Conservation (phyloP, 345 rosid species). For the Microcos paniculata region DNA sequence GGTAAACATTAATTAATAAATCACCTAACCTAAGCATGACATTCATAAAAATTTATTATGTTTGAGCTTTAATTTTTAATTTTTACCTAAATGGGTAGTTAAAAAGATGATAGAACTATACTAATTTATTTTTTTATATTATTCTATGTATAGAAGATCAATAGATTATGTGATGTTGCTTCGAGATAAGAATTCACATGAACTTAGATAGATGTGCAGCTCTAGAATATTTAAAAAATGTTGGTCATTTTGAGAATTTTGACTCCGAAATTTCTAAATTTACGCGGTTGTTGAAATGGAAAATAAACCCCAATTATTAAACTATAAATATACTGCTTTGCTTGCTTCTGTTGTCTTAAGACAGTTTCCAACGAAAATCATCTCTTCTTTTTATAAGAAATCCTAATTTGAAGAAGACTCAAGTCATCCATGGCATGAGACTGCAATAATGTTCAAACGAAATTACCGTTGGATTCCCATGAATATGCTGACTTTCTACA, state of each 20-base stretch:
- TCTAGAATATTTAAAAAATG: not conserved
- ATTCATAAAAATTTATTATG: too few species aligned
- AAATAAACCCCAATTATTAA: not conserved
- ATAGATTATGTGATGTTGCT: not conserved
- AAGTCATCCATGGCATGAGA: not conserved
- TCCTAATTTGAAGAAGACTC: not conserved
- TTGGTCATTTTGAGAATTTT: not conserved
- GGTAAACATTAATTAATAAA: too few species aligned
- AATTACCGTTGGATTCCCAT: too few species aligned
- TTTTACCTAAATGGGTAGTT: too few species aligned
- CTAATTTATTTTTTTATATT: too few species aligned
- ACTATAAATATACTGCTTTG: not conserved
- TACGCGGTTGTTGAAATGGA: not conserved
- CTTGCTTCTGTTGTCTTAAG: not conserved
- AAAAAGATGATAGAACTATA: too few species aligned
- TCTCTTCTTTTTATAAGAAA: not conserved
- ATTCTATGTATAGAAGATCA: too few species aligned
- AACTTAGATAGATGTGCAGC: not conserved
- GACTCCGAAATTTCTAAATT: conserved; percentile 1
- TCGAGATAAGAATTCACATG: not conserved
- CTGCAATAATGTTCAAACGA: too few species aligned
- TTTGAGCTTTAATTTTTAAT: too few species aligned
- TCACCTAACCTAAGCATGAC: too few species aligned
- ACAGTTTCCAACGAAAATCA: not conserved
- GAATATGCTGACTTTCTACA: too few species aligned